Evolutionary conservation across 2,329 filamentous ascomycete species (phyloP).

Genomic region (Penicillium occitanis): DNA sequence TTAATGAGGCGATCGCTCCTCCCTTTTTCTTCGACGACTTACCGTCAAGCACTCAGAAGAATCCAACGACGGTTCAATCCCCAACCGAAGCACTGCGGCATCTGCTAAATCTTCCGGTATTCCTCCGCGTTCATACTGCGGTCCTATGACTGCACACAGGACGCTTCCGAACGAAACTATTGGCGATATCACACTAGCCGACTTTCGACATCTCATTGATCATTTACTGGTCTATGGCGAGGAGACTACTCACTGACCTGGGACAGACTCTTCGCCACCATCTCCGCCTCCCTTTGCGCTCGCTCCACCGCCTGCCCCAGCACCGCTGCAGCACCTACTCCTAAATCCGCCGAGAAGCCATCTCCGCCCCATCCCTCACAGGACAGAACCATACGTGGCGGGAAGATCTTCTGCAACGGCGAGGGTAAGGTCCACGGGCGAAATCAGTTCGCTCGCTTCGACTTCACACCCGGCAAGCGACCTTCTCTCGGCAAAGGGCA

Average conservation of each 20-base stretch:
- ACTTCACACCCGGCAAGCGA: no score
- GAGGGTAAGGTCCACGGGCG: no score
- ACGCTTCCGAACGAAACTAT: background rate
- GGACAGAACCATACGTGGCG: background rate
- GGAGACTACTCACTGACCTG: background rate
- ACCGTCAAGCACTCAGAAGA: no score
- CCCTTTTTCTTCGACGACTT: no score
- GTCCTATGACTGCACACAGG: background rate
- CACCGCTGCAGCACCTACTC: background rate
- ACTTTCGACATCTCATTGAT: slow-evolving; percentile 21
- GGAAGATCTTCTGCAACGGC: background rate
- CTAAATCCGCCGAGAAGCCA: background rate
- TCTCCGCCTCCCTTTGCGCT: background rate
- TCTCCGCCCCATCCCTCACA: no score
- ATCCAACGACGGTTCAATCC: background rate
- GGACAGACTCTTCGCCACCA: background rate
- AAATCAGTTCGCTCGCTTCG: no score
- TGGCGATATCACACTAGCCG: slow-evolving; percentile 15
- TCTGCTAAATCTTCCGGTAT: background rate
- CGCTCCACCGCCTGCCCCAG: background rate
- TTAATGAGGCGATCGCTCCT: no score
- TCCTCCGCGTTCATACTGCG: background rate
- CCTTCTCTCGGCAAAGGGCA: no score
- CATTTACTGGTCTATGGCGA: background rate
- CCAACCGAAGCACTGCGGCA: background rate